Evolutionary conservation across 2,329 filamentous ascomycete genomes (phyloP).

Genomic region (Nemania sp.): DNA sequence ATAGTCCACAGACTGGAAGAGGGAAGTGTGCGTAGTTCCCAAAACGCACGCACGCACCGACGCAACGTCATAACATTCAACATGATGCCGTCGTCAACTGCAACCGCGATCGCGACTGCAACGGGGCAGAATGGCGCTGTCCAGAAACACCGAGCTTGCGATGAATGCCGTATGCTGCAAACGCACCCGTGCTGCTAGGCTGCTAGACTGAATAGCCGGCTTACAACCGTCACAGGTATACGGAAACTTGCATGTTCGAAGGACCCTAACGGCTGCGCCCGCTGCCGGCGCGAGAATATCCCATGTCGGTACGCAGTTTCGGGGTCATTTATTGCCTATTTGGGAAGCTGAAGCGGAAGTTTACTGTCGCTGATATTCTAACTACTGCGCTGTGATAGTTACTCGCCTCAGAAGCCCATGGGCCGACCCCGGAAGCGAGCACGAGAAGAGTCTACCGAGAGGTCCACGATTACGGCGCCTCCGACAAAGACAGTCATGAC

Average conservation of each 20-base stretch:
- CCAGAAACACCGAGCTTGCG: constrained; percentile 64
- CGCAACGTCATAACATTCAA: background rate
- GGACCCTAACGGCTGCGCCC: constrained; percentile 60
- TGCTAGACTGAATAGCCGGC: background rate
- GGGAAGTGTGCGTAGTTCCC: too few relatives aligned
- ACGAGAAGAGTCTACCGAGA: constrained; percentile 34
- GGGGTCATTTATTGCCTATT: background rate
- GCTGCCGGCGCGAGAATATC: constrained; percentile 61
- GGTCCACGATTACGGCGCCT: constrained; percentile 7
- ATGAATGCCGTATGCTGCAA: constrained; percentile 64
- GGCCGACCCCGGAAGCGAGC: constrained; percentile 64
- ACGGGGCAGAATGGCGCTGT: constrained; percentile 19
- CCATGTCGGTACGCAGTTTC: constrained; percentile 46
- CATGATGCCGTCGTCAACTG: constrained; percentile 18
- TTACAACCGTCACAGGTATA: constrained; percentile 47
- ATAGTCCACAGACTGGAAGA: too few relatives aligned
- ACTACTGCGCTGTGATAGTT: constrained; percentile 36
- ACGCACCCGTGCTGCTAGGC: background rate
- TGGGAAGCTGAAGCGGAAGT: background rate
- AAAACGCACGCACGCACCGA: background rate
- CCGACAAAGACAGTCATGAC: constrained; percentile 34
- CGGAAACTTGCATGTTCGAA: constrained; percentile 69
- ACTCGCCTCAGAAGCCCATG: constrained; percentile 69
- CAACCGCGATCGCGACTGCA: constrained; percentile 9
- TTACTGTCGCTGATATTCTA: background rate